Base-by-base conservation (phyloP, 176 grass and related monocot species). In the Areca catechu region DNA sequence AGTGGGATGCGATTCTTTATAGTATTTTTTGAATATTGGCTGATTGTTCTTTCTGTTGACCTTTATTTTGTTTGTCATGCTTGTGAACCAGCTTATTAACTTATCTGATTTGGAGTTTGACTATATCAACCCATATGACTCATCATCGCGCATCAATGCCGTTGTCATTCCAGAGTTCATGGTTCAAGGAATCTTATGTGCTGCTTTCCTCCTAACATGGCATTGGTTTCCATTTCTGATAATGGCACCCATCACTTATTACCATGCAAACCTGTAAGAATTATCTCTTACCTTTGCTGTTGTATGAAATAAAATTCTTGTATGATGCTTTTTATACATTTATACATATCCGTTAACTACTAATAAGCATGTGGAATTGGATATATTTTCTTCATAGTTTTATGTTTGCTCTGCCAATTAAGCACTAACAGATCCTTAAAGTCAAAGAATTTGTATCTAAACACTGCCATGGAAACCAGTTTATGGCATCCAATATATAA, bases 61-160 rank as follows among this genome's bases (percentile, higher is more conserved):
- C 57, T 64, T 37, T 15, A 57, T 63, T 71, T 48, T 75, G 77
- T 65, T 66, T 64, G 1, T 61, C 67, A 10, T 76, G 2, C 58
- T 80, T 65, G 53, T 79, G 15, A 64, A 65, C 16, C 91, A 97
- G 93, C 83, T 97, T 17, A 85, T 97, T 48, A 79, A 74, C 68
- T 55, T 97, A 50, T 88, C 93, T 2, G 89, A 95, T 89, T 69
- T 95, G 87, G 93, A 97, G 66, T 97, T 49, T 65, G 87, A 97
- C 68, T 97, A 92, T 57, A 88, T 97, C 70, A 97, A 97, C 76
- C 93, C 87, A 5, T 97, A 80, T 66, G 93, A 97, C 80, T 91
- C 81, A 12, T 91, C 93, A 30, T 80, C 61, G 57, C 86, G 83
- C 29, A 88, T 97, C 77, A 97, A 97, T 23, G 75, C 83, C 5